Evolutionary conservation across 2,329 filamentous ascomycete species (phyloP), one percentile per base, ranked within the genome.

Genomic region (Penicillium hordei): DNA sequence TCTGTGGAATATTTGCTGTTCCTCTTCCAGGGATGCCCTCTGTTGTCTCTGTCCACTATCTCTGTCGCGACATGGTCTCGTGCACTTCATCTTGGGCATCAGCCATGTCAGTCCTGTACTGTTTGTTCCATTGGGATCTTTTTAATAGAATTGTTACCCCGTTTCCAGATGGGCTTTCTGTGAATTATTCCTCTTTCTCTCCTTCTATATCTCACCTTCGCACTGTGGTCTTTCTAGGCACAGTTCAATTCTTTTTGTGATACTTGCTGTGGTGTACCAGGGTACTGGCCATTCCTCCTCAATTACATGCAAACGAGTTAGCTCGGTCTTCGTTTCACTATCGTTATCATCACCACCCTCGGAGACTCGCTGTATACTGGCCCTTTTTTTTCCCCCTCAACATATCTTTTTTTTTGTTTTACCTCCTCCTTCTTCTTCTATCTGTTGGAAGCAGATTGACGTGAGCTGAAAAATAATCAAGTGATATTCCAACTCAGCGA

Each of bases 21-120:
- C 34, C 42, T 55, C 55, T 49, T 62, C 58, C 67, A 65, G 61
- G 66, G 65, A 66, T 69, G 56, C 55, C 61, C 58, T 68, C 62
- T 62, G 54, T 61, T 63, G 55, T 60, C 55, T 63, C 57, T 57
- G 57, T 44, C 62, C 58, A 52, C 60, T 61, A 52, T 52, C 31
- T 52, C 57, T 57, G 58, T 69, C 67, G 68, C 62, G 58, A 63
- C 62, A 68, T 70, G 67, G 65, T 69, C 63, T 65, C 66, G 63
- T 70, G 67, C 68, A 64, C 61, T 52, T 52, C 29, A 33, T 27
- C 39, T 65, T 65, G 63, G 65, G 65, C 61, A 58, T 64, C 60
- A 48, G 59, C 52, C 57, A 60, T 63, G 58, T 63, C 61, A 50
- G 46, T 55, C 53, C 60, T 67, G 58, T 58, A 64, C 60, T 58